A percentile compares a stretch with the other conserved stretches of the same genome.
phyloP scores from a whole-genome alignment of 169 alveolate genomes.

The Plasmodium inui region DNA sequence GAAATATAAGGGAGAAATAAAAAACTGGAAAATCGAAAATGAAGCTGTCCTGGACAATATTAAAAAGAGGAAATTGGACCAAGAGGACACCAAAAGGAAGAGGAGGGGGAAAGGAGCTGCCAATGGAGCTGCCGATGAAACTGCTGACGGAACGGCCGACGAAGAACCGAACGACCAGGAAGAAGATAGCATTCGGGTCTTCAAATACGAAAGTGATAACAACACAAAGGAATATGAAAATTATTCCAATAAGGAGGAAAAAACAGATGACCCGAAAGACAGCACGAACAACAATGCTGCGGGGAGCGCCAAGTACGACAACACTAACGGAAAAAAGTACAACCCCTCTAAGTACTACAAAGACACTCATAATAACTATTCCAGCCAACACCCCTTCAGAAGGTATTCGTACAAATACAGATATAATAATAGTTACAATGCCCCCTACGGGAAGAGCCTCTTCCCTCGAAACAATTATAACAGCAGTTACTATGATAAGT shows the following conservation, averaged over 20 bases:
- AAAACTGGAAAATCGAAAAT: conserved; percentile 39
- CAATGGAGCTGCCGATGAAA: neutral
- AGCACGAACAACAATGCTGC: neutral
- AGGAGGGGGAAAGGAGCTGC: neutral
- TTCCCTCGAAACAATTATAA: conserved; percentile 37
- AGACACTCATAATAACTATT: conserved; percentile 1
- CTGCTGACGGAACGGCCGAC: no score
- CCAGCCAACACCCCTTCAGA: conserved; percentile 23
- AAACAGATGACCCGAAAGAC: neutral
- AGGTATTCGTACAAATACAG: conserved; percentile 30
- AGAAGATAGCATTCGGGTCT: conserved; percentile 43
- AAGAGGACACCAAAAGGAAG: neutral
- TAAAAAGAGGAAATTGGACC: neutral
- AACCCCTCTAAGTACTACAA: conserved; percentile 2
- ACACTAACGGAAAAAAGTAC: neutral
- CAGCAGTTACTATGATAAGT: conserved; percentile 12
- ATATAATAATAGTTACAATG: conserved; percentile 27
- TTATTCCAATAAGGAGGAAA: neutral
- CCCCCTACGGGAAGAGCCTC: neutral
- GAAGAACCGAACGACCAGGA: conserved; percentile 7
- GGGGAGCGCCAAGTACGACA: neutral
- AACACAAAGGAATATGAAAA: conserved; percentile 1
- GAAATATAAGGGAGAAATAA: conserved; percentile 36
- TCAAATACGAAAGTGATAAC: conserved; percentile 65
- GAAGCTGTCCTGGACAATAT: neutral